Percentiles rank a stretch among this genome's conserved stretches.
These are phyloP conservation scores for Narthecium ossifragum DNA, from an alignment of 106 monocot genomes.

Conservation along the genomic window DNA sequence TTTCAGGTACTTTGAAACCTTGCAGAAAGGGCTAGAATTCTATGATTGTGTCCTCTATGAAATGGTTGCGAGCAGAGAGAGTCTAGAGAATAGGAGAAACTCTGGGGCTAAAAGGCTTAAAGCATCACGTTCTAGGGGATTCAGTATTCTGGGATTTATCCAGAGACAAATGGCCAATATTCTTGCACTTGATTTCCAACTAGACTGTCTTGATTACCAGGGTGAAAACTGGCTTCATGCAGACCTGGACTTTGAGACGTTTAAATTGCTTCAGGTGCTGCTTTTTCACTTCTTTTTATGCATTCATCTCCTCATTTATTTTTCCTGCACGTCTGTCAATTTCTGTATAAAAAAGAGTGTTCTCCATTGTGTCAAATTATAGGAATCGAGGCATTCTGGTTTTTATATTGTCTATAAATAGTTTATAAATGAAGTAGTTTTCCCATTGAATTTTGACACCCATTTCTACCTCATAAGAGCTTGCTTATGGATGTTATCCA, in stretches of 20 bases:
- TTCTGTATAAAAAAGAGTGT: too few species aligned
- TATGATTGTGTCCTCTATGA: constrained; percentile 97
- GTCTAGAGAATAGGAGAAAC: constrained; percentile 54
- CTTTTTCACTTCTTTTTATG: constrained; percentile 1
- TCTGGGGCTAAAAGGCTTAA: constrained; percentile 37
- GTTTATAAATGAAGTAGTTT: too few species aligned
- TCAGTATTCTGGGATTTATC: constrained; percentile 81
- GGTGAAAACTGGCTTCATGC: constrained; percentile 74
- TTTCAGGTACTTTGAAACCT: constrained; percentile 71
- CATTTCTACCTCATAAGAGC: neutral
- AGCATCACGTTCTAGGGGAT: constrained; percentile 59
- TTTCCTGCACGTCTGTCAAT: neutral
- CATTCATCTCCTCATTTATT: neutral
- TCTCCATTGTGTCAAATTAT: too few species aligned
- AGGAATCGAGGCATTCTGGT: too few species aligned
- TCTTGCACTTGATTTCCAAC: constrained; percentile 82
- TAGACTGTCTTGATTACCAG: constrained; percentile 87
- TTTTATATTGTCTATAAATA: too few species aligned
- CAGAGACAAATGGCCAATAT: constrained; percentile 80
- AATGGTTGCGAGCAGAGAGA: constrained; percentile 78
- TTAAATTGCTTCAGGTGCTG: constrained; percentile 76
- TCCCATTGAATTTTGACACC: too few species aligned
- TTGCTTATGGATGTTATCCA: constrained; percentile 17
- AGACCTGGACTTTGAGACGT: constrained; percentile 89
- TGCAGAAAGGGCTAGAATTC: constrained; percentile 56